Conservation (phyloP, 2,329 filamentous ascomycete species). For the Orbilia ellipsospora region DNA sequence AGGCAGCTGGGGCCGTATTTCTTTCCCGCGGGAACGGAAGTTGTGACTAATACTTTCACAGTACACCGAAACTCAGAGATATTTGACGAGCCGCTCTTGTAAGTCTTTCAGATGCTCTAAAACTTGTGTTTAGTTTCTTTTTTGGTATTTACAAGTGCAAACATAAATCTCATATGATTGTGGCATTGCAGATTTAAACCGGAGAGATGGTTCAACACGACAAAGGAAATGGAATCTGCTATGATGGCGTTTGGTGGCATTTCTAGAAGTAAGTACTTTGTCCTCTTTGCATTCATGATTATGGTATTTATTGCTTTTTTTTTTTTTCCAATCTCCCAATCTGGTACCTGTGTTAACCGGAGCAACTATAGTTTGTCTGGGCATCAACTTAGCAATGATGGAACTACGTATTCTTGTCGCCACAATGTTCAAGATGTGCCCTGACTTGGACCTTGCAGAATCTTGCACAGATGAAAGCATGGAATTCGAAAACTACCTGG, state of each 20-base stretch:
- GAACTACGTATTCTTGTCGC: slow-evolving; percentile 23
- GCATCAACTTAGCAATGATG: slow-evolving; percentile 25
- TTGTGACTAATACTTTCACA: slow-evolving; percentile 3
- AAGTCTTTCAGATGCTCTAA: not conserved
- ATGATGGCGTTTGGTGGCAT: slow-evolving; percentile 21
- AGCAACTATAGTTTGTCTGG: slow-evolving; percentile 16
- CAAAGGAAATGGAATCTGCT: slow-evolving; percentile 26
- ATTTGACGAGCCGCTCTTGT: slow-evolving; percentile 8
- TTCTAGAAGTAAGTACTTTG: slow-evolving; percentile 7
- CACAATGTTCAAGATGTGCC: slow-evolving; percentile 1
- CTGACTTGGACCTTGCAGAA: slow-evolving; percentile 4
- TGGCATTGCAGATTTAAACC: slow-evolving; percentile 15
- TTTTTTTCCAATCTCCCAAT: not conserved
- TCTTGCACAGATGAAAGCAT: slow-evolving; percentile 45
- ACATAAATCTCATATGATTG: no score
- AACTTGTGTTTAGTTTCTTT: not conserved
- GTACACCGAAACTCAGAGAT: slow-evolving; percentile 20
- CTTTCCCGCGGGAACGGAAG: slow-evolving; percentile 17
- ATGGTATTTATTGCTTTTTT: not conserved
- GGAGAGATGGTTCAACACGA: slow-evolving; percentile 36
- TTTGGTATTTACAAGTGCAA: no score
- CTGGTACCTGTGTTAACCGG: not conserved
- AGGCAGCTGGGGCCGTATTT: slow-evolving; percentile 32
- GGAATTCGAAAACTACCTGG: slow-evolving; percentile 1
- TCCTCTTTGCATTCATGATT: not conserved